phyloP scores from a whole-genome alignment of 805 yeast species.

The Starmerella khaoyaiensis region DNA sequence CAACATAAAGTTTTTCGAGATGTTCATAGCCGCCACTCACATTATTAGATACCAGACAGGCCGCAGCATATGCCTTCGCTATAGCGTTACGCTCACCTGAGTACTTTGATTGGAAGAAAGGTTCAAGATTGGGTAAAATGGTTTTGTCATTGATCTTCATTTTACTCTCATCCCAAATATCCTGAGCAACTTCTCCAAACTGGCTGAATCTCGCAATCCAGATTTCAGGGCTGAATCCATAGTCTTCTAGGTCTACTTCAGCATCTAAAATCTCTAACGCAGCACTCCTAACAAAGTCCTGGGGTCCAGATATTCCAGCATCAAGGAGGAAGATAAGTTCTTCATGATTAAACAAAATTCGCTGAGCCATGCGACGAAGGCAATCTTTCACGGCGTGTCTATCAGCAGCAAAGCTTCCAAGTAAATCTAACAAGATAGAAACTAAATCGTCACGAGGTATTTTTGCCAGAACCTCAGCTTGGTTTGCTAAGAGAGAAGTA shows the following conservation, averaged over 20 bases:
- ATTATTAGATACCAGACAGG: conserved; percentile 6
- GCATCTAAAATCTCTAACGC: conserved; percentile 75
- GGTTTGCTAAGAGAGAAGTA: conserved; percentile 47
- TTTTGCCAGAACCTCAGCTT: conserved; percentile 41
- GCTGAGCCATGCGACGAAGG: conserved; percentile 61
- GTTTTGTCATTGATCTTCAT: conserved; percentile 32
- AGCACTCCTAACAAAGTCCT: conserved; percentile 60
- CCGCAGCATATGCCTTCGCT: conserved; percentile 54
- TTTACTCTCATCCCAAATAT: conserved; percentile 75
- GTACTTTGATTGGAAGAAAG: conserved; percentile 35
- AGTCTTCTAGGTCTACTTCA: conserved; percentile 43
- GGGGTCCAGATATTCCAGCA: conserved; percentile 42
- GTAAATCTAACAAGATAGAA: conserved; percentile 46
- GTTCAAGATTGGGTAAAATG: conserved; percentile 35
- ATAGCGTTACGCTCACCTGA: conserved; percentile 51
- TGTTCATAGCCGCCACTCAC: conserved; percentile 31
- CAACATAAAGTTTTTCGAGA: conserved; percentile 44
- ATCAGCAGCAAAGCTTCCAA: conserved; percentile 55
- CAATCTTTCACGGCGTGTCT: conserved; percentile 77
- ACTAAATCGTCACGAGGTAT: conserved; percentile 55
- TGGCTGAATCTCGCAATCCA: conserved; percentile 73
- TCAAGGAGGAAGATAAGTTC: conserved; percentile 47
- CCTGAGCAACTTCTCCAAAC: conserved; percentile 45
- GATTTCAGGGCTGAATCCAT: conserved; percentile 48
- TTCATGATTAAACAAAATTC: conserved; percentile 44